A percentile compares a stretch with the other conserved stretches of the same genome.
These are phyloP conservation scores for Candida jianshihensis DNA, from an alignment of 805 yeast genomes.

Conservation along the genomic window DNA sequence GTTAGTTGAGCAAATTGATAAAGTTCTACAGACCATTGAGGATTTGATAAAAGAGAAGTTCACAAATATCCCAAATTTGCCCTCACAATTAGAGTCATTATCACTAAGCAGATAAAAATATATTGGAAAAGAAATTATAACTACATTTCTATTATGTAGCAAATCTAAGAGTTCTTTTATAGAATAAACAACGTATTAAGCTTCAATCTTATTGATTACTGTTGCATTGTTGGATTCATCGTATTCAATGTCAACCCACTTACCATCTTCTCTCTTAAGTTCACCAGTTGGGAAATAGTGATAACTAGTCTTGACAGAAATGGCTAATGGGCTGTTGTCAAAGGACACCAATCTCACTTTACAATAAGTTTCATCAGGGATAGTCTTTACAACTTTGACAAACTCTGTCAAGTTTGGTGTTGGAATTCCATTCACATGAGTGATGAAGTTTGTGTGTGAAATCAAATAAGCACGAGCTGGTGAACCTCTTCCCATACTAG, in stretches of 20 bases:
- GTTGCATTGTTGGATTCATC: conserved; percentile 27
- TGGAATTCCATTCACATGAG: conserved; percentile 76
- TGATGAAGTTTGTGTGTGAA: conserved; percentile 74
- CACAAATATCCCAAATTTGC: not conserved
- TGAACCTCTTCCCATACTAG: conserved; percentile 68
- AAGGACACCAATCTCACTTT: conserved; percentile 76
- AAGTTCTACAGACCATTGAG: conserved; percentile 25
- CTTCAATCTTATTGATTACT: conserved; percentile 13
- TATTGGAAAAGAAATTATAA: not conserved
- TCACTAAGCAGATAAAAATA: not conserved
- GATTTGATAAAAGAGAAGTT: conserved; percentile 14
- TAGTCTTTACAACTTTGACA: conserved; percentile 53
- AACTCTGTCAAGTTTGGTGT: conserved; percentile 69
- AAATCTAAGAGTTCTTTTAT: too few species aligned
- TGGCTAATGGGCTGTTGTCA: conserved; percentile 83
- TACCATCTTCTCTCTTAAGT: conserved; percentile 38
- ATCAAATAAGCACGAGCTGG: conserved; percentile 83
- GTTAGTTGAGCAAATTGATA: conserved; percentile 50
- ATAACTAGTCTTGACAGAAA: conserved; percentile 77
- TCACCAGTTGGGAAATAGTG: conserved; percentile 81
- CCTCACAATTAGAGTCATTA: not conserved
- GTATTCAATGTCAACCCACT: conserved; percentile 50
- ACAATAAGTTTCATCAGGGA: conserved; percentile 76
- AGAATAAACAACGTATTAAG: too few species aligned
- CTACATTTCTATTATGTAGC: too few species aligned